Percentiles rank a stretch among this genome's conserved stretches.
phyloP scores from a whole-genome alignment of 2,329 filamentous ascomycete species.

The Fusarium kyushuense region DNA sequence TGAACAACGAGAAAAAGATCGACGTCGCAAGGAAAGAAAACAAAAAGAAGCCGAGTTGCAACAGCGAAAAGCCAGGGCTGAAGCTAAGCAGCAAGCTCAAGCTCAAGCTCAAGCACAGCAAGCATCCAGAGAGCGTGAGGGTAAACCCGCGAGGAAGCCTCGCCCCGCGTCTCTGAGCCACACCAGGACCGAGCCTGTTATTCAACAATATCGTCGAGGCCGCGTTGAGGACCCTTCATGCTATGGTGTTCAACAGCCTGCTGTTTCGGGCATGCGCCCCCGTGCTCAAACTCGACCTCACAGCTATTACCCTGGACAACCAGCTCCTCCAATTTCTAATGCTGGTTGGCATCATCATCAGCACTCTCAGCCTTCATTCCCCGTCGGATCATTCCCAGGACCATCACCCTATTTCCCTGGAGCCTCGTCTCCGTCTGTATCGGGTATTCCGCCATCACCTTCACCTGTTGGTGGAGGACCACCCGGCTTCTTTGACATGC shows the following conservation, averaged over 20 bases:
- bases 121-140: slow-evolving; percentile 39
- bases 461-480: slow-evolving; percentile 47
- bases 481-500: slow-evolving; percentile 51
- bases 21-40: slow-evolving; percentile 48
- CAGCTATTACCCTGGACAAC: slow-evolving; percentile 54
- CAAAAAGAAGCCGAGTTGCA: slow-evolving; percentile 44
- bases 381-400: slow-evolving; percentile 51
- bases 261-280: slow-evolving; percentile 49
- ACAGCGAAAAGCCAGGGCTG: slow-evolving; percentile 43
- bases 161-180: slow-evolving; percentile 51
- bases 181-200: slow-evolving; percentile 50
- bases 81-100: slow-evolving; percentile 29
- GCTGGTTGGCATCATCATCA: slow-evolving; percentile 48
- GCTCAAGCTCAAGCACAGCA: neutral
- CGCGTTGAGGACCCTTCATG: slow-evolving; percentile 53
- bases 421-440: slow-evolving; percentile 44
- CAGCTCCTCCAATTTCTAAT: slow-evolving; percentile 43
- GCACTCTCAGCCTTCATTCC: slow-evolving; percentile 39
- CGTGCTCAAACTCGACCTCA: slow-evolving; percentile 52
- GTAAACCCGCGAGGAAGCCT: slow-evolving; percentile 47
- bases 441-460: slow-evolving; percentile 48
- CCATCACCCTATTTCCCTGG: slow-evolving; percentile 46
- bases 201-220: slow-evolving; percentile 51
- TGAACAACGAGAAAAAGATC: slow-evolving; percentile 46
- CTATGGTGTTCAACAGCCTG: slow-evolving; percentile 54